These are phyloP conservation scores for Suhomyces sp. DNA, from an alignment of 805 yeast genomes.

Conservation along the genomic window DNA sequence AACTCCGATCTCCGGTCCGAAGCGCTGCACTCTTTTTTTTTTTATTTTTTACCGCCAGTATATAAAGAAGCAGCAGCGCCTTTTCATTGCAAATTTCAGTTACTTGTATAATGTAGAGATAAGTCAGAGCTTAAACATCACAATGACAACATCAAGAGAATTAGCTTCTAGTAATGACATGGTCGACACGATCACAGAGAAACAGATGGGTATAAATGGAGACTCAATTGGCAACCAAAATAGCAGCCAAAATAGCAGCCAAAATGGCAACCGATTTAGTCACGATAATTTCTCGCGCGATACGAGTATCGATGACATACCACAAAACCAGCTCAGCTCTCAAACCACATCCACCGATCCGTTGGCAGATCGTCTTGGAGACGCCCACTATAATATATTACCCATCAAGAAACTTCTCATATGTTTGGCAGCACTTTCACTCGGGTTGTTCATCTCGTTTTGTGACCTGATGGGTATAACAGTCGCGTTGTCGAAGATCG, in stretches of 20 bases:
- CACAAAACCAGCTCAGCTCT: background rate
- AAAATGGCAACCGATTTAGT: background rate
- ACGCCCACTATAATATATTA: constrained; percentile 20
- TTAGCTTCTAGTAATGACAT: background rate
- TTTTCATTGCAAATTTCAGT: background rate
- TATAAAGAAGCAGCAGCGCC: background rate
- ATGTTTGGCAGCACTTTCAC: constrained; percentile 17
- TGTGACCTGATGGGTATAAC: constrained; percentile 23
- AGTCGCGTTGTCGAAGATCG: constrained; percentile 20
- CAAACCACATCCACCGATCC: background rate
- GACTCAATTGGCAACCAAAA: background rate
- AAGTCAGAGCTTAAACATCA: background rate
- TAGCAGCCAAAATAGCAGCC: background rate
- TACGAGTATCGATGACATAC: background rate
- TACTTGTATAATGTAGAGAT: background rate
- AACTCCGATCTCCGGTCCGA: background rate
- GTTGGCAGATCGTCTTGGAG: constrained; percentile 19
- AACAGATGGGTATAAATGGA: background rate
- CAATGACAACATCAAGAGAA: background rate
- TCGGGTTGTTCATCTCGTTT: constrained; percentile 19
- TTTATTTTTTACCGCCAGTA: background rate
- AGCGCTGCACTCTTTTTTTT: too few species aligned
- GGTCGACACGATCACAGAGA: background rate
- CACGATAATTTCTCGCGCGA: background rate
- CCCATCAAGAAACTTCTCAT: constrained; percentile 17